phyloP scores from a whole-genome alignment of 1,284 basidiomycete genomes.

The Moniliophthora roreri region DNA sequence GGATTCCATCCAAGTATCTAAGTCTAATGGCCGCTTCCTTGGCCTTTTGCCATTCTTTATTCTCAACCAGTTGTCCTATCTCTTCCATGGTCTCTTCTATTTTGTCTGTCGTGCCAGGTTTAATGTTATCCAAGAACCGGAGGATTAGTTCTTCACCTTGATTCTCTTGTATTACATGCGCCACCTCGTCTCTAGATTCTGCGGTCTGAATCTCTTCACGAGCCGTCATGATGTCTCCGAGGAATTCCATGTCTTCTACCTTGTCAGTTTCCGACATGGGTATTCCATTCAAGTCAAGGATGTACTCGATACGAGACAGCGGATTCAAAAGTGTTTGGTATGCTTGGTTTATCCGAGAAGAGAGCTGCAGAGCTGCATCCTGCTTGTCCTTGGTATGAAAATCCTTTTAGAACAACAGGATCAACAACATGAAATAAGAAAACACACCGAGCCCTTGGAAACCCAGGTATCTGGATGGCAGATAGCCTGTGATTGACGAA shows the following conservation, averaged over 20 bases:
- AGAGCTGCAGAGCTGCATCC: conserved; percentile 62
- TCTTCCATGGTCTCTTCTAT: conserved; percentile 45
- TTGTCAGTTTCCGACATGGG: conserved; percentile 74
- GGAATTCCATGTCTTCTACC: conserved; percentile 69
- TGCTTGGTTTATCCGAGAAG: conserved; percentile 74
- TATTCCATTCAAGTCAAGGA: conserved; percentile 63
- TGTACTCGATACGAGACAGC: conserved; percentile 67
- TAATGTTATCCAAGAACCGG: background rate
- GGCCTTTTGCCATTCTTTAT: conserved; percentile 55
- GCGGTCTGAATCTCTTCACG: conserved; percentile 80
- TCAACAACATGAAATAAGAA: conserved; percentile 12
- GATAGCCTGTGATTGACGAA: conserved; percentile 67
- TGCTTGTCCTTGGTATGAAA: conserved; percentile 46
- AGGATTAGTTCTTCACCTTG: conserved; percentile 45
- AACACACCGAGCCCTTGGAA: conserved; percentile 54
- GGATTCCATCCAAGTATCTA: conserved; percentile 77
- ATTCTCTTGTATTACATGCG: conserved; percentile 55
- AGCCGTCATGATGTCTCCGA: conserved; percentile 82
- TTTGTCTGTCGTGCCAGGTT: conserved; percentile 41
- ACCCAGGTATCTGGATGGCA: conserved; percentile 85
- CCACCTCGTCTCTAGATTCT: conserved; percentile 45
- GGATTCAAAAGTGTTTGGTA: conserved; percentile 70
- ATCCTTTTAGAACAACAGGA: conserved; percentile 10
- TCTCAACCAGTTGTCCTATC: conserved; percentile 53
- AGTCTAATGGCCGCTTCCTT: conserved; percentile 68